phyloP scores from a whole-genome alignment of 305 asterid species.

The Fraxinus latifolia region DNA sequence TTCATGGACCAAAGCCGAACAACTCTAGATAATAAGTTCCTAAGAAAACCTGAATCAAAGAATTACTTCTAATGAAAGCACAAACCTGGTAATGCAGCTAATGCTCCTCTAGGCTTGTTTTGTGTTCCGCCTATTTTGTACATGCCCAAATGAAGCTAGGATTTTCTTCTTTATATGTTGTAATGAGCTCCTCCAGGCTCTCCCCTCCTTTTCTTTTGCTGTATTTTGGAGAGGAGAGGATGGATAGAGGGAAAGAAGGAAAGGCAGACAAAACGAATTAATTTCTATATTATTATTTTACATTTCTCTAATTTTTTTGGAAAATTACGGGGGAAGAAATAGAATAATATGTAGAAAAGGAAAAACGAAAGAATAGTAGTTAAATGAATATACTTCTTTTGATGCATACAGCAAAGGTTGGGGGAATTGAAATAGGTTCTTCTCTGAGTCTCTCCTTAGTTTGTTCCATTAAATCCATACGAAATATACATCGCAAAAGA shows the following conservation, averaged over 20 bases:
- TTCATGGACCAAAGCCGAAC: background rate
- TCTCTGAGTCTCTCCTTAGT: background rate
- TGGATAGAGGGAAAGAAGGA: background rate
- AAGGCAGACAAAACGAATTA: background rate
- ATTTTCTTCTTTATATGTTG: background rate
- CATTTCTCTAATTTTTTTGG: background rate
- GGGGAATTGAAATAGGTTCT: background rate
- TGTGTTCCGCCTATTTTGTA: background rate
- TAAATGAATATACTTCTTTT: background rate
- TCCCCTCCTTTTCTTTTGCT: background rate
- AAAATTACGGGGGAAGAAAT: background rate
- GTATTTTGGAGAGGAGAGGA: background rate
- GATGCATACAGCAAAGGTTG: background rate
- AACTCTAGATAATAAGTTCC: background rate
- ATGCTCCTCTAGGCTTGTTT: background rate
- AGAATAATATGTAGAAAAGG: background rate
- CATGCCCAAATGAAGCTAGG: background rate
- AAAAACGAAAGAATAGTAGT: background rate
- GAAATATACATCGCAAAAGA: background rate
- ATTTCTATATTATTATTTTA: background rate
- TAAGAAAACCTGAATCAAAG: background rate
- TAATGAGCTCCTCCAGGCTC: background rate
- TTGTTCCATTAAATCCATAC: background rate
- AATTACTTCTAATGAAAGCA: background rate
- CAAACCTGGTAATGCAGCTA: background rate